A percentile compares a stretch with the other conserved stretches of the same genome.
phyloP scores from a whole-genome alignment of 768 basidiomycete species.

The Mycena galericulata region DNA sequence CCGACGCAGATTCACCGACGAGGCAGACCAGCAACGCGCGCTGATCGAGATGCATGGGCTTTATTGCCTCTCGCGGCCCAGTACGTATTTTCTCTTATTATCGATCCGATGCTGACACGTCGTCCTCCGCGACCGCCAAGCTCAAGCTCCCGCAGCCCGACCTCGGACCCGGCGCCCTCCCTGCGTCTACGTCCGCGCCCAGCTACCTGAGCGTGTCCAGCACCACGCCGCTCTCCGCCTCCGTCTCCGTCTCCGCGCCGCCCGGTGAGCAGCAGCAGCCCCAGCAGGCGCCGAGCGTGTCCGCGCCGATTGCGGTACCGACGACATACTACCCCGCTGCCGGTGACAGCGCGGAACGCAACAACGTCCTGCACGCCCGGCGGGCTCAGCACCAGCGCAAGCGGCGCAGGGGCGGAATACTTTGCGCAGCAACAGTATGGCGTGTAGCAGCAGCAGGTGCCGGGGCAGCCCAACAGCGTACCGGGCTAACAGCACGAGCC shows the following conservation, averaged over 20 bases:
- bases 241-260: background rate
- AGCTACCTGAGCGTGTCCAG: too few species aligned
- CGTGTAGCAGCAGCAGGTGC: constrained; percentile 30
- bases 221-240: background rate
- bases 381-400: constrained; percentile 53
- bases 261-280: constrained; percentile 40
- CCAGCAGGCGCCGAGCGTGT: constrained; percentile 60
- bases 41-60: constrained; percentile 93
- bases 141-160: constrained; percentile 69
- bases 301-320: constrained; percentile 68
- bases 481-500: too few species aligned
- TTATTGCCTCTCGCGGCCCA: constrained; percentile 90
- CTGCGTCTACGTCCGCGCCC: constrained; percentile 38
- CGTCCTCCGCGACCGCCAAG: constrained; percentile 91
- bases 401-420: constrained; percentile 45
- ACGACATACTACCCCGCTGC: constrained; percentile 47
- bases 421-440: constrained; percentile 33
- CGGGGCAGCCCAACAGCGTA: constrained; percentile 38
- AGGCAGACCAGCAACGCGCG: constrained; percentile 89
- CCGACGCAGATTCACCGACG: constrained; percentile 93
- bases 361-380: background rate
- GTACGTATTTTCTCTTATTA: constrained; percentile 57
- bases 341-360: too few species aligned
- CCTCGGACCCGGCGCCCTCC: constrained; percentile 37
- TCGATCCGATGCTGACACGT: constrained; percentile 80